Percentiles rank a stretch among this genome's conserved stretches.
These are phyloP conservation scores for Plenodomus tracheiphilus DNA, from an alignment of 2,329 filamentous ascomycete genomes.

Conservation along the genomic window DNA sequence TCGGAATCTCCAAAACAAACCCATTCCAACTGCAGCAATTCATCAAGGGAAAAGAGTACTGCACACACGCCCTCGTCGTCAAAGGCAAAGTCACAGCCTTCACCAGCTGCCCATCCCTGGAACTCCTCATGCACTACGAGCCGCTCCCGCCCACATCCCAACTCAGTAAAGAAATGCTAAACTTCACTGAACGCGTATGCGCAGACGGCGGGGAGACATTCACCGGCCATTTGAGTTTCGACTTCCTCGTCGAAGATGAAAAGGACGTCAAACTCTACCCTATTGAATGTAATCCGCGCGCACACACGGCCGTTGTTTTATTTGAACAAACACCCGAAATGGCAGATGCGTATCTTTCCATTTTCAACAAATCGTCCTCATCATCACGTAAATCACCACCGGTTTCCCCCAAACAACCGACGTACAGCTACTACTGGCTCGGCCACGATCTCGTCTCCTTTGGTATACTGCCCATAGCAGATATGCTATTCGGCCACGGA, in stretches of 20 bases:
- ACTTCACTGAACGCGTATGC: slow-evolving; percentile 65
- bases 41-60: slow-evolving; percentile 66
- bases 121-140: slow-evolving; percentile 68
- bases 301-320: slow-evolving; percentile 68
- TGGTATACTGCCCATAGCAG: slow-evolving; percentile 44
- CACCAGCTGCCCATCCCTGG: slow-evolving; percentile 65
- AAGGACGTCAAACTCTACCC: slow-evolving; percentile 57
- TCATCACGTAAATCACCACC: slow-evolving; percentile 9
- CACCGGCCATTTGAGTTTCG: slow-evolving; percentile 73
- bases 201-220: slow-evolving; percentile 53
- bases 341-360: slow-evolving; percentile 33
- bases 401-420: slow-evolving; percentile 25
- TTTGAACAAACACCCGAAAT: slow-evolving; percentile 50
- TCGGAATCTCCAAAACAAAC: slow-evolving; percentile 58
- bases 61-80: slow-evolving; percentile 72
- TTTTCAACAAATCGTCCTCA: slow-evolving; percentile 21
- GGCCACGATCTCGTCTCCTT: slow-evolving; percentile 65
- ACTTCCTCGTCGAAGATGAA: slow-evolving; percentile 63
- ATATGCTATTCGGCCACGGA: slow-evolving; percentile 18
- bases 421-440: slow-evolving; percentile 62
- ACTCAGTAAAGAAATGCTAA: slow-evolving; percentile 63
- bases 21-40: slow-evolving; percentile 73
- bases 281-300: slow-evolving; percentile 72
- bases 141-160: slow-evolving; percentile 59
- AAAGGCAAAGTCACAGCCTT: slow-evolving; percentile 67